Conservation (phyloP, 805 yeast genomes). For the Pichia manshurica region DNA sequence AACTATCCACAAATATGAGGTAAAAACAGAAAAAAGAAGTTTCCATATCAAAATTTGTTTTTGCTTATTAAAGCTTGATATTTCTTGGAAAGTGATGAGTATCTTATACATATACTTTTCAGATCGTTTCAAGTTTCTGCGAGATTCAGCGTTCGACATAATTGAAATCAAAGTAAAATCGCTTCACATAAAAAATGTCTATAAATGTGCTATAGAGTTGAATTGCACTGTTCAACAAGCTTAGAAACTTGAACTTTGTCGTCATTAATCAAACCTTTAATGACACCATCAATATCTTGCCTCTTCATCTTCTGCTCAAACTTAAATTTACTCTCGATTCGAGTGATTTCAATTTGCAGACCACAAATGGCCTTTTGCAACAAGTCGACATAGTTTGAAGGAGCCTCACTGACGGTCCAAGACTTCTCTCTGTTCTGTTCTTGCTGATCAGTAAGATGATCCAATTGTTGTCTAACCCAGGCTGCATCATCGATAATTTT, state of each 20-base stretch:
- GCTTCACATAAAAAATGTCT: too few relatives aligned
- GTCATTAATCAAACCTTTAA: conserved; percentile 37
- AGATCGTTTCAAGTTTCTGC: too few relatives aligned
- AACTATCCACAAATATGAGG: too few relatives aligned
- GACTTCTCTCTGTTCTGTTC: conserved; percentile 34
- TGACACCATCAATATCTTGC: conserved; percentile 47
- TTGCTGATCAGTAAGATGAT: conserved; percentile 40
- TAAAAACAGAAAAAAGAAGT: too few relatives aligned
- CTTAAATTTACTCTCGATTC: conserved; percentile 49
- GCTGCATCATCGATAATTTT: conserved; percentile 39
- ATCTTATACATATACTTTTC: too few relatives aligned
- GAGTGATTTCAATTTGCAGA: conserved; percentile 43
- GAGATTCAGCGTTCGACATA: too few relatives aligned
- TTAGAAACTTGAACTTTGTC: conserved; percentile 13
- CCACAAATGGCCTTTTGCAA: conserved; percentile 51
- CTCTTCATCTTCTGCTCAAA: conserved; percentile 45
- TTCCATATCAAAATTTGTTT: too few relatives aligned
- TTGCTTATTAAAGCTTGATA: too few relatives aligned
- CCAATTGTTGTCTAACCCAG: conserved; percentile 42
- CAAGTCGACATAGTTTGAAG: conserved; percentile 38
- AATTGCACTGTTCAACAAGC: conserved; percentile 7
- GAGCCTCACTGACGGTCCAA: conserved; percentile 58
- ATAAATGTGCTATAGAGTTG: too few relatives aligned
- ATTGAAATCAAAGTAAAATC: too few relatives aligned
- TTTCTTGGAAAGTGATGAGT: too few relatives aligned